Evolutionary conservation across 116 monocot genomes (phyloP), one percentile per base, ranked within the genome.

Genomic region (Trichopus zeylanicus): DNA sequence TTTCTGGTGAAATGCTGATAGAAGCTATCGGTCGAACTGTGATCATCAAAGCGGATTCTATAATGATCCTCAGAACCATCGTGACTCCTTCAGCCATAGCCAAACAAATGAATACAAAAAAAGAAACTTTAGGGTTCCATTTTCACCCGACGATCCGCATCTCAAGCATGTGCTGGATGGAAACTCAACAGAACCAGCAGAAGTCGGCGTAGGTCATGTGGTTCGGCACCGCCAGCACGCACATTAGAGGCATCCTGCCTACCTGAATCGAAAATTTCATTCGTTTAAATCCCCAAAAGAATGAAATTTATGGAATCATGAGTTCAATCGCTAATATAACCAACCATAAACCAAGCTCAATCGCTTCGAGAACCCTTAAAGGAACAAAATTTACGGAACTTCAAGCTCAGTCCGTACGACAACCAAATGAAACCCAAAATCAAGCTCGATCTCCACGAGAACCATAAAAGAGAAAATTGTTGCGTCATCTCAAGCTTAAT

Each of bases 171-270:
- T 97, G 72, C n/a, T 74, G 73, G 5, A 91, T 63, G 62, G 87
- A 97, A 11, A 87, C 67, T 3, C 84, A 87, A 37, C 84, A 87
- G 69, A 91, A 97, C 59, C 42, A 72, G 76, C 87, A 84, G 71
- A 91, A 91, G 77, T 97, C 91, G 11, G 97, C 91, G 38, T 91
- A 97, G 1, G 91, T 97, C 91, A 97, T 84, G 77, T 97, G 91
- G 75, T 97, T 91, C 1, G 97, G 97, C 25, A 97, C 91, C 5
- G 81, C 81, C 10, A 81, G 59, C 29, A 98, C 97, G 47, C 82
- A 91, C 23, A 91, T 68, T 28, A 82, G 75, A 28, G 87, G 82
- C 57, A 82, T 97, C 70, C 91, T 78, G 55, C 77, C 76, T 24
- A 65, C 77, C 97, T 97, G 67, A 56, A 42, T 71, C 34, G 5